Base-by-base conservation (phyloP, 495 filamentous ascomycete genomes). In the Penicillium pancosmium region DNA sequence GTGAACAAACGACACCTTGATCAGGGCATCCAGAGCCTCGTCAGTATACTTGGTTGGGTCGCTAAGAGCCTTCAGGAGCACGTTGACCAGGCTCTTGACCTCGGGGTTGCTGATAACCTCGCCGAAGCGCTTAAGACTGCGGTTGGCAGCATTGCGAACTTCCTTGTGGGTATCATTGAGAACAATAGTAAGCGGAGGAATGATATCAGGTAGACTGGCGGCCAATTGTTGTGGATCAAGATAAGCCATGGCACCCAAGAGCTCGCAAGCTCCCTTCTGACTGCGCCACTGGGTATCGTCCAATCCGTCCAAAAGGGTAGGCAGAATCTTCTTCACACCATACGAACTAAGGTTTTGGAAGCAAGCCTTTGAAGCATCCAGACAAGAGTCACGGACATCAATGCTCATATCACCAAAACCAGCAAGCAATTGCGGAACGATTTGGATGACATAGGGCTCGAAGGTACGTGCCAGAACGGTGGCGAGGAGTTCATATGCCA, bases 31-130 rank as follows among this genome's bases (percentile, higher is more conserved):
- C 23, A 98, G 80, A 25, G 94, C 95, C 60, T 94, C 91, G 71
- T 98, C 94, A 0, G 94, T 98, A 74, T 96, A 91, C 69, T 96
- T 98, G 5, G 95, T 98, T 0, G 94, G 93, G 69, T 98, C 94
- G 67, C 93, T 97, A 54, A 98, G 83, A 44, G 94, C 95, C 76
- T 98, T 98, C 55, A 98, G 86, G 8, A 98, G 81, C 40, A 97
- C 90, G 59, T 87, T 85, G 54, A 97, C 94, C 33, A 97, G 76
- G 59, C 86, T 82, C 81, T 96, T 96, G 63, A 98, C 90, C 71
- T 98, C 94, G 11, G 94, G 94, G 71, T 98, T 98, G 76, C 85
- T 94, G 74, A 98, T 98, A 57, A 98, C 95, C 62, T 98, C 94
- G 50, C 94, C 94, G 73, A 98, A 98, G 19, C 94, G 88, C 77